Evolutionary conservation across 225 moss, liverwort and hornwort species (phyloP), one percentile per base, ranked within the genome.

Genomic region (Physcomitrellopsis africana): DNA sequence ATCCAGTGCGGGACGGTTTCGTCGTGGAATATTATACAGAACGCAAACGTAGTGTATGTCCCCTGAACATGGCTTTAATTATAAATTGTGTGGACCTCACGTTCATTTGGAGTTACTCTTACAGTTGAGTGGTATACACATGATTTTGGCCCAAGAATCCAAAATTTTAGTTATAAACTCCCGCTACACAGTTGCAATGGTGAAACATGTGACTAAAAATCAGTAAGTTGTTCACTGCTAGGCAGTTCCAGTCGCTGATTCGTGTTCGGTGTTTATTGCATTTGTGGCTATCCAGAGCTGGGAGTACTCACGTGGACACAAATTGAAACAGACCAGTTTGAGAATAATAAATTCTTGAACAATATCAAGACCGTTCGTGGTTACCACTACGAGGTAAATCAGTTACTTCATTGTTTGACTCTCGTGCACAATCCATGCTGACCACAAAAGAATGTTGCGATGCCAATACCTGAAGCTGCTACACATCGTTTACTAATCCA

Each of bases 271-370:
- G 1, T 37, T 4, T 37, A 37, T 37, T 7, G 32, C 32, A 37
- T 37, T 37, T 37, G 27, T 37, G 20, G 37, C 58, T 37, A 60
- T 51, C 11, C 69, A 91, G 91, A 79, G 75, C 56, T 89, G 29
- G 91, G 91, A 76, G 86, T 91, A n/a, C 71, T 86, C 73, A 86
- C 79, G 37, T 91, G 91, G 91, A 91, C 87, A 1, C 75, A 83
- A 44, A 84, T 91, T 37, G 91, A 91, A 60, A 81, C 91, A 0
- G 84, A 83, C 0, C 56, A 24, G 9, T 89, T 82, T 44, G 74
- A 84, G 67, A 64, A 71, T 59, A 81, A 86, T 7, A 74, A 65
- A 51, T 74, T 86, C 24, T 52, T 91, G 49, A 86, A 86, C 65
- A 79, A 67, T 29, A 80, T 89, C 63, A 91, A 86, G 75, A 60